phyloP scores from a whole-genome alignment of 1,139 yeast species.

The Sugiyamaella castrensis region DNA sequence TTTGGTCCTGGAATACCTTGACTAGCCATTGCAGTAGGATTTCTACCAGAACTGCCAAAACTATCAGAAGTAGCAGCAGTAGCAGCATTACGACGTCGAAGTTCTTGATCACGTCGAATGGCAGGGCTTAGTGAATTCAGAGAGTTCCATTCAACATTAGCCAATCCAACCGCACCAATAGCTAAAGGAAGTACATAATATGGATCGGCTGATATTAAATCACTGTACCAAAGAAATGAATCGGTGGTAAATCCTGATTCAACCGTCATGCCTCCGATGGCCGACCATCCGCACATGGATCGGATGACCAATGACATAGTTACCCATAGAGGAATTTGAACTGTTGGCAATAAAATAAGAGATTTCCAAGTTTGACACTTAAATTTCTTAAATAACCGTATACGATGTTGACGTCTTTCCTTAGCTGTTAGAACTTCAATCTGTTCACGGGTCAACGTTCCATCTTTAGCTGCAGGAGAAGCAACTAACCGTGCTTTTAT shows the following conservation, averaged over 20 bases:
- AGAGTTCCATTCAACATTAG: slow-evolving; percentile 77
- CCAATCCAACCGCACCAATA: slow-evolving; percentile 65
- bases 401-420: slow-evolving; percentile 74
- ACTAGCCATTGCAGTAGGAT: slow-evolving; percentile 34
- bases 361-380: slow-evolving; percentile 81
- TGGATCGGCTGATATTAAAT: slow-evolving; percentile 61
- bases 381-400: slow-evolving; percentile 59
- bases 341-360: slow-evolving; percentile 59
- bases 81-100: slow-evolving; percentile 9
- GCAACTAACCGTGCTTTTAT: slow-evolving; percentile 64
- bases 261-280: slow-evolving; percentile 43
- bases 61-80: slow-evolving; percentile 17
- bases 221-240: slow-evolving; percentile 58
- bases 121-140: slow-evolving; percentile 50
- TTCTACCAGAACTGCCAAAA: slow-evolving; percentile 23
- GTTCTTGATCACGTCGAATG: slow-evolving; percentile 26
- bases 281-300: slow-evolving; percentile 69
- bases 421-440: slow-evolving; percentile 68
- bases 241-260: slow-evolving; percentile 55
- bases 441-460: slow-evolving; percentile 67
- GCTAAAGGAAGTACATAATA: slow-evolving; percentile 63
- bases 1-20: slow-evolving; percentile 52
- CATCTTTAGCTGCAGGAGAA: slow-evolving; percentile 39
- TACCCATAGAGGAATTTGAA: slow-evolving; percentile 89
- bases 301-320: slow-evolving; percentile 73